Evolutionary conservation across 495 filamentous ascomycete genomes (phyloP).

Genomic region (Xylaria curta): DNA sequence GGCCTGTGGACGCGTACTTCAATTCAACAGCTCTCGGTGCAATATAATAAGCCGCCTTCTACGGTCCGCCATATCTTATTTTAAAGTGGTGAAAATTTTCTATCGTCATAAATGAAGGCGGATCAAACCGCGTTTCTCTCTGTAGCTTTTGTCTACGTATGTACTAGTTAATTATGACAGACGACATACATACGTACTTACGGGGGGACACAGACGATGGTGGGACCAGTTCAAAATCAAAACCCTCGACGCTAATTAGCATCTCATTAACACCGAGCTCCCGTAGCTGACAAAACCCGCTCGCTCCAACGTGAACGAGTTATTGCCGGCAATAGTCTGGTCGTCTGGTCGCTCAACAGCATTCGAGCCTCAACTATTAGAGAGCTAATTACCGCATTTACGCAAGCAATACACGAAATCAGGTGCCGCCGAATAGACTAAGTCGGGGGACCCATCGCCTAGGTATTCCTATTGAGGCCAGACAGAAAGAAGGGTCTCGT

Average conservation of each 20-base stretch:
- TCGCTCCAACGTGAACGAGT: not conserved
- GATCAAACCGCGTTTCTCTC: not conserved
- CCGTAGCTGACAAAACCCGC: slow-evolving; percentile 6
- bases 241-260: not conserved
- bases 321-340: not conserved
- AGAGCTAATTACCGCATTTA: slow-evolving; percentile 3
- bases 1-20: not conserved
- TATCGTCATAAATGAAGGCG: not conserved
- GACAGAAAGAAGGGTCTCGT: not conserved
- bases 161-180: not conserved
- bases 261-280: not conserved
- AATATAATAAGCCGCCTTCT: not conserved
- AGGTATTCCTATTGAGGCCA: not conserved
- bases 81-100: not conserved
- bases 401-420: not conserved
- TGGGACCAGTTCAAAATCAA: slow-evolving; percentile 4
- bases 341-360: not conserved
- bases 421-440: not conserved
- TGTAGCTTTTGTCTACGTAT: not conserved
- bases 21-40: not conserved
- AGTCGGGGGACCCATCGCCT: slow-evolving; percentile 4
- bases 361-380: not conserved
- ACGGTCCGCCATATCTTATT: not conserved
- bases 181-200: not conserved
- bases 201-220: not conserved